Percentiles rank a stretch among this genome's conserved stretches.
phyloP scores from a whole-genome alignment of 2,329 filamentous ascomycete genomes.

The Pestalotiopsis fici region DNA sequence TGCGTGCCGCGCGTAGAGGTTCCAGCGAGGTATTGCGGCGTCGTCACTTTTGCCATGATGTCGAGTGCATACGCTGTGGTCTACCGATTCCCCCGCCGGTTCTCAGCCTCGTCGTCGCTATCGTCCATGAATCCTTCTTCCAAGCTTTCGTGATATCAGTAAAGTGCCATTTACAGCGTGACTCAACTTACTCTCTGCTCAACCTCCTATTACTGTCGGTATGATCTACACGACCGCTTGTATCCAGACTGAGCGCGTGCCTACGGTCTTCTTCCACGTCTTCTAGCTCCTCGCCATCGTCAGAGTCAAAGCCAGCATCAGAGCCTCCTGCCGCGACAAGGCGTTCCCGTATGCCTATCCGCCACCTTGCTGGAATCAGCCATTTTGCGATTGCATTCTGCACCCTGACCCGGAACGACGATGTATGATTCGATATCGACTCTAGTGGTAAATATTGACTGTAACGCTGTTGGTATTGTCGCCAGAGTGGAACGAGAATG shows the following conservation, averaged over 20 bases:
- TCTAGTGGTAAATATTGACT: constrained; percentile 74
- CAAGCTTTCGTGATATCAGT: constrained; percentile 39
- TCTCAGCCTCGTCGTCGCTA: constrained; percentile 59
- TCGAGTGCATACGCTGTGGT: neutral
- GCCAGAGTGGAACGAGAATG: constrained; percentile 68
- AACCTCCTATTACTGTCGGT: constrained; percentile 61
- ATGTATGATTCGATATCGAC: constrained; percentile 58
- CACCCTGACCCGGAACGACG: constrained; percentile 53
- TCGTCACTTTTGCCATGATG: neutral
- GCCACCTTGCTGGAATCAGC: constrained; percentile 50
- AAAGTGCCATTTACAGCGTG: constrained; percentile 8
- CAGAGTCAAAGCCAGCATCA: constrained; percentile 58
- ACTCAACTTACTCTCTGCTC: constrained; percentile 69
- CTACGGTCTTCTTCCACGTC: constrained; percentile 54
- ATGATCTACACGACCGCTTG: constrained; percentile 28
- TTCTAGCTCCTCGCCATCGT: constrained; percentile 71
- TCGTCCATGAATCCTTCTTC: constrained; percentile 77
- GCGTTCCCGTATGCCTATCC: constrained; percentile 39
- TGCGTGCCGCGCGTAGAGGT: neutral
- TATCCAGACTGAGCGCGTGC: constrained; percentile 40
- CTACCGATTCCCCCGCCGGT: constrained; percentile 18
- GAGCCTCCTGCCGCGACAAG: constrained; percentile 41
- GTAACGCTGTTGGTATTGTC: constrained; percentile 69
- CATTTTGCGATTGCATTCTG: constrained; percentile 39
- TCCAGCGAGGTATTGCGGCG: neutral